phyloP scores from a whole-genome alignment of 2,329 filamentous ascomycete genomes.

The Stemphylium lycopersici region DNA sequence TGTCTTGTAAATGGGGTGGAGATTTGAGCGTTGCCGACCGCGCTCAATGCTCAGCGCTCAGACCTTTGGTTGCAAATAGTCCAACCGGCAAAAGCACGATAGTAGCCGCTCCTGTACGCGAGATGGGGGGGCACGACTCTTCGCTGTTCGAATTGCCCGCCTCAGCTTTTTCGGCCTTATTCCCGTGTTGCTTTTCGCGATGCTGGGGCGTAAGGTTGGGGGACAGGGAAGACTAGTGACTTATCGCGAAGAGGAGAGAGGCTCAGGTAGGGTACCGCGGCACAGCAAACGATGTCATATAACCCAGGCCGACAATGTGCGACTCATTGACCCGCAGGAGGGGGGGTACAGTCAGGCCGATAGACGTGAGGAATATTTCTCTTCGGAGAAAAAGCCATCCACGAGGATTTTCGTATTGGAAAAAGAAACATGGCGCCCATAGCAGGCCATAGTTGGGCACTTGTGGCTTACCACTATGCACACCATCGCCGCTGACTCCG shows the following conservation, averaged over 20 bases:
- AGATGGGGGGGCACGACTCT: not conserved
- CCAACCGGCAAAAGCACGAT: constrained; percentile 1
- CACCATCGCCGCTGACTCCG: constrained; percentile 22
- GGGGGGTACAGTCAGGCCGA: constrained; percentile 17
- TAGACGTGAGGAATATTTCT: constrained; percentile 1
- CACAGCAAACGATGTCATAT: constrained; percentile 17
- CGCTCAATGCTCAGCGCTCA: constrained; percentile 20
- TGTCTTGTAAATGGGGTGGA: constrained; percentile 20
- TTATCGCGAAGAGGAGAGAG: constrained; percentile 5
- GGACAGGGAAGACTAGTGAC: not conserved
- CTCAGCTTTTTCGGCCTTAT: too few species aligned
- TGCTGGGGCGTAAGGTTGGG: constrained; percentile 1
- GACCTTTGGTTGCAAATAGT: constrained; percentile 13
- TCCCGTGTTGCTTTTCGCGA: not conserved
- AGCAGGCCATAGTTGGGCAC: constrained; percentile 13
- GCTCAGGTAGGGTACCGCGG: constrained; percentile 15
- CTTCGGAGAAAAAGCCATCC: not conserved
- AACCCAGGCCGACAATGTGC: constrained; percentile 13
- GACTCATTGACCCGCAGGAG: constrained; percentile 27
- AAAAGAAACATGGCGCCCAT: constrained; percentile 8
- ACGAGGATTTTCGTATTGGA: not conserved
- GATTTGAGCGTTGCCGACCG: constrained; percentile 22
- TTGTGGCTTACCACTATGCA: constrained; percentile 21
- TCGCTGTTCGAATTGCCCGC: not conserved
- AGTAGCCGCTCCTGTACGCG: constrained; percentile 1